phyloP scores from a whole-genome alignment of 2,329 filamentous ascomycete species.

The Xylariomycetidae sp. region DNA sequence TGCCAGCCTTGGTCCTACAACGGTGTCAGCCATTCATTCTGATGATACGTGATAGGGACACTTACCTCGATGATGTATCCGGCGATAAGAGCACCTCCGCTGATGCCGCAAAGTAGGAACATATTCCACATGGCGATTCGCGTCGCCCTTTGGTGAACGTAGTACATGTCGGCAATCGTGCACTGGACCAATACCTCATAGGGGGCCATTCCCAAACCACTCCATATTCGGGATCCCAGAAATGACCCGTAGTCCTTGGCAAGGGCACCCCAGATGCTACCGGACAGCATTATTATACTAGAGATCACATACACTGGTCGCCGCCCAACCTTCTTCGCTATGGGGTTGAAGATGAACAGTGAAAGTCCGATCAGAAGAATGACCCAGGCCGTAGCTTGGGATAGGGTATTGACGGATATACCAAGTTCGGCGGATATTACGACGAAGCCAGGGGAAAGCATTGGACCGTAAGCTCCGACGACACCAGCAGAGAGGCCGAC shows the following conservation, averaged over 20 bases:
- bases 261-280: constrained; percentile 42
- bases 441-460: constrained; percentile 46
- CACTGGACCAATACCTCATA: constrained; percentile 49
- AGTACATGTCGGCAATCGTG: constrained; percentile 43
- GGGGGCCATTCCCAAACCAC: constrained; percentile 45
- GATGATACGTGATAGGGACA: neutral
- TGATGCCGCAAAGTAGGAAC: constrained; percentile 35
- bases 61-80: constrained; percentile 35
- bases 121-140: constrained; percentile 38
- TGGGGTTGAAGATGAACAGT: constrained; percentile 46
- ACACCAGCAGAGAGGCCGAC: constrained; percentile 41
- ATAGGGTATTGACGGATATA: constrained; percentile 38
- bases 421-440: constrained; percentile 37
- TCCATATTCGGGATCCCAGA: constrained; percentile 40
- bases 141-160: constrained; percentile 40
- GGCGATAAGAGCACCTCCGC: constrained; percentile 34
- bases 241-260: constrained; percentile 40
- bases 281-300: constrained; percentile 41
- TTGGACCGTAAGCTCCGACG: constrained; percentile 46
- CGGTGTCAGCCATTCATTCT: neutral
- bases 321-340: constrained; percentile 46
- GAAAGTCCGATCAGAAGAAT: constrained; percentile 43
- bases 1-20: constrained; percentile 34
- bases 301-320: constrained; percentile 45
- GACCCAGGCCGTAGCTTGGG: constrained; percentile 43